Percentiles rank a stretch among this genome's conserved stretches.
These are phyloP conservation scores for Ambrosiella beaveri DNA, from an alignment of 2,329 filamentous ascomycete genomes.

Conservation along the genomic window DNA sequence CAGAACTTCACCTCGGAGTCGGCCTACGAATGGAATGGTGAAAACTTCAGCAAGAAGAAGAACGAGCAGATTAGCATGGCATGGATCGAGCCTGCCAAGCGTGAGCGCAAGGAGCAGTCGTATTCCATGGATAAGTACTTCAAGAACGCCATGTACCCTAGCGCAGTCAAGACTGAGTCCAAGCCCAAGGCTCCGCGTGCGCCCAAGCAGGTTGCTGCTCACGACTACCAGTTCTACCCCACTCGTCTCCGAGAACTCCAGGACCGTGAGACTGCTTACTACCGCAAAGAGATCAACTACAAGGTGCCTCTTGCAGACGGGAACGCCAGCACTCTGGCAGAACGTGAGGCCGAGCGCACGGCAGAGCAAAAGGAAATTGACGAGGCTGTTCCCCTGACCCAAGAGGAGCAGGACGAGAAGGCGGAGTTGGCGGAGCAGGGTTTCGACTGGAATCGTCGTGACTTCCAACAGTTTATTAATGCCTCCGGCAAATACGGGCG, in stretches of 20 bases:
- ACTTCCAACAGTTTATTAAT: slow-evolving; percentile 97
- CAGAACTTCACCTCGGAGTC: slow-evolving; percentile 97
- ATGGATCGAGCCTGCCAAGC: slow-evolving; percentile 98
- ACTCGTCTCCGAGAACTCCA: slow-evolving; percentile 70
- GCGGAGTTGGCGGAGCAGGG: slow-evolving; percentile 64
- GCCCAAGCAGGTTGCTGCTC: slow-evolving; percentile 77
- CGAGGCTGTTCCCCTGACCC: slow-evolving; percentile 69
- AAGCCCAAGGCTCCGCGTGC: slow-evolving; percentile 93
- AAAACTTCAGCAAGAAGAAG: slow-evolving; percentile 82
- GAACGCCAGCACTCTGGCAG: slow-evolving; percentile 68
- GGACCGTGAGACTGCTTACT: slow-evolving; percentile 88
- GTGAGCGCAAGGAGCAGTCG: slow-evolving; percentile 92
- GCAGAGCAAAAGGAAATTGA: slow-evolving; percentile 87
- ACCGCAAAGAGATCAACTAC: slow-evolving; percentile 90
- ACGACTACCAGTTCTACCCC: slow-evolving; percentile 97
- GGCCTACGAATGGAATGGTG: slow-evolving; percentile 97
- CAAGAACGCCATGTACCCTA: slow-evolving; percentile 63
- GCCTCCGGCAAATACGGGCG: slow-evolving; percentile 86
- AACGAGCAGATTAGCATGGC: slow-evolving; percentile 70
- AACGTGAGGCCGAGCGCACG: slow-evolving; percentile 73
- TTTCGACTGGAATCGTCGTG: slow-evolving; percentile 92
- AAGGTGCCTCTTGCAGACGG: slow-evolving; percentile 83
- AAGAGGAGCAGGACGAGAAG: slow-evolving; percentile 81
- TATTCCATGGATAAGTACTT: slow-evolving; percentile 99
- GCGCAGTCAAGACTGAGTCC: slow-evolving; percentile 59